Evolutionary conservation across 345 rosid genomes (phyloP), one percentile per base, ranked within the genome.

Genomic region (Ceriops tagal): DNA sequence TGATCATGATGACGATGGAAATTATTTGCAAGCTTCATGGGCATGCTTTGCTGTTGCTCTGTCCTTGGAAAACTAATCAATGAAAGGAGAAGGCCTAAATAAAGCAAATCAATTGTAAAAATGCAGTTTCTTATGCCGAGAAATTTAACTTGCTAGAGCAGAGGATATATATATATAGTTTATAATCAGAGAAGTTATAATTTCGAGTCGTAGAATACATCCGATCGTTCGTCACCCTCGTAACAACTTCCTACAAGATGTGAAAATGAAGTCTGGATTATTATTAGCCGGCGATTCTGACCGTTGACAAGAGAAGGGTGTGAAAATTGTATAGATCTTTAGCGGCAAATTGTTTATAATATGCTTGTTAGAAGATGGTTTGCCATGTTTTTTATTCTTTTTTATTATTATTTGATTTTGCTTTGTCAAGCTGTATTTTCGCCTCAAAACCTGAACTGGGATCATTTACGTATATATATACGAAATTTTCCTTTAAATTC

Each of bases 261-360:
- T 35, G 46, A 70, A 53, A 55, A 53, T 7, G 55, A 46, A 39
- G 57, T 28, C 52, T 27, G 62, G 53, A n/a, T 9, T 22, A 58
- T 65, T 22, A 58, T 65, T 34, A 70, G 91, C 88, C 85, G 72
- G 81, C 87, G 76, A 80, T 78, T 78, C 80, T 83, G 92, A 89
- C 90, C 96, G 84, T 83, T 89, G 96, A 87, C 92, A 68, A 60
- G 61, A 31, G 24, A 53, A 22, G 18, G 26, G 5, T 62, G 16
- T 61, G 46, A 20, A 28, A 53, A 28, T 4, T 16, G 27, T 21
- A 21, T 4, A 60, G 19, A 65, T 21, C n/a, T 34, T 61, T 32
- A 72, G 19, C 27, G 16, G 32, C 51, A 9, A 27, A 64, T 46
- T 22, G 64, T 52, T 21, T 20, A 19, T 53, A 5, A 6, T 53